These are phyloP conservation scores for Fraxinus greggii DNA, from an alignment of 305 asterid genomes.

Conservation along the genomic window DNA sequence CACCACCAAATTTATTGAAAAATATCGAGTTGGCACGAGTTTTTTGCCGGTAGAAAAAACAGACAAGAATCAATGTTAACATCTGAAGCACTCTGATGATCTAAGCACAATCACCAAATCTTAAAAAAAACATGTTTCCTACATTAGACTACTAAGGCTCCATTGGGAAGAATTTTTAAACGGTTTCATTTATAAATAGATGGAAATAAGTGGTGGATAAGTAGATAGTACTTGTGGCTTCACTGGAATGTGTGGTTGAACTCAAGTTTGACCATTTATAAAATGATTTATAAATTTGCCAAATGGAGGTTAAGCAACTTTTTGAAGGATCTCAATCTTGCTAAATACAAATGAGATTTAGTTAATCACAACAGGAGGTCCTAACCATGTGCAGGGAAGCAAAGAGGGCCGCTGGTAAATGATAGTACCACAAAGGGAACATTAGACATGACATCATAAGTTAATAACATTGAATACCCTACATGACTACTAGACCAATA, in stretches of 20 bases:
- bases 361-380: not conserved
- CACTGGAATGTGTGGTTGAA: not conserved
- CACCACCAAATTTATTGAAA: not conserved
- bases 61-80: constrained; percentile 1
- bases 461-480: not conserved
- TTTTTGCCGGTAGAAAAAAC: constrained; percentile 5
- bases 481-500: not conserved
- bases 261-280: not conserved
- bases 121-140: not conserved
- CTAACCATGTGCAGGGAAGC: not conserved
- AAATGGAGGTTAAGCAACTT: not conserved
- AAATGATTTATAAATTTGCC: not conserved
- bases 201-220: not conserved
- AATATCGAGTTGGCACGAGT: not conserved
- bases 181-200: not conserved
- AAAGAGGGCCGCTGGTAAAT: not conserved
- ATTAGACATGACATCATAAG: not conserved
- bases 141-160: not conserved
- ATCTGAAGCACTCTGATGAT: not conserved
- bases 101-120: not conserved
- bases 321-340: not conserved
- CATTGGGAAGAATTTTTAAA: not conserved
- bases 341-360: not conserved
- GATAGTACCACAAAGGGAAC: not conserved
- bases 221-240: not conserved